phyloP scores from a whole-genome alignment of 2,329 filamentous ascomycete species.

The Dendryphion nanum region DNA sequence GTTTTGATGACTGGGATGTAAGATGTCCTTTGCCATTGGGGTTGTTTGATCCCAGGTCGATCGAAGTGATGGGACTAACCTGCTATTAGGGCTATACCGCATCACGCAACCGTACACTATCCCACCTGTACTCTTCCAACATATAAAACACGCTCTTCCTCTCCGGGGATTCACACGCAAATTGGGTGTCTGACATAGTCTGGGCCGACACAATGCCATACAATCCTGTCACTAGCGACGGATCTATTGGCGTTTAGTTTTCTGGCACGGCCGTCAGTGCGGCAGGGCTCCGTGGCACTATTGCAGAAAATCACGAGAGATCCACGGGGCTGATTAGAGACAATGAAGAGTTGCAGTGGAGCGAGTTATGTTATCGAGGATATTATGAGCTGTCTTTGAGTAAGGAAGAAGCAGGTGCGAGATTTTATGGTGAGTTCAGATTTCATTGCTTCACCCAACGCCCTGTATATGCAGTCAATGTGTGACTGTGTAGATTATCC shows the following conservation, averaged over 20 bases:
- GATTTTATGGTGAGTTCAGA: conserved; percentile 66
- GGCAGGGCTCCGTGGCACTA: conserved; percentile 54
- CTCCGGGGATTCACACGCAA: conserved; percentile 66
- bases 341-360: conserved; percentile 67
- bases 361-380: conserved; percentile 69
- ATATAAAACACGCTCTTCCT: conserved; percentile 71
- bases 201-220: conserved; percentile 42
- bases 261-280: conserved; percentile 66
- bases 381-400: conserved; percentile 64
- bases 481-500: conserved; percentile 41
- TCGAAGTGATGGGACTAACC: too few relatives aligned
- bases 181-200: conserved; percentile 51
- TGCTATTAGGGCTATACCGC: conserved; percentile 65
- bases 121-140: conserved; percentile 62
- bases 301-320: conserved; percentile 47
- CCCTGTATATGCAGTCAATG: too few relatives aligned
- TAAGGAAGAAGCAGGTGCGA: conserved; percentile 56
- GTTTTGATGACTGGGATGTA: conserved; percentile 62
- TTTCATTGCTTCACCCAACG: conserved; percentile 27
- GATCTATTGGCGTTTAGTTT: conserved; percentile 47
- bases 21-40: too few relatives aligned
- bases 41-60: too few relatives aligned
- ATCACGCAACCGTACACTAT: conserved; percentile 68
- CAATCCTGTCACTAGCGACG: conserved; percentile 36
- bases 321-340: conserved; percentile 28